Evolutionary conservation across 495 filamentous ascomycete genomes (phyloP).

Genomic region (Glarea lozoyensis): DNA sequence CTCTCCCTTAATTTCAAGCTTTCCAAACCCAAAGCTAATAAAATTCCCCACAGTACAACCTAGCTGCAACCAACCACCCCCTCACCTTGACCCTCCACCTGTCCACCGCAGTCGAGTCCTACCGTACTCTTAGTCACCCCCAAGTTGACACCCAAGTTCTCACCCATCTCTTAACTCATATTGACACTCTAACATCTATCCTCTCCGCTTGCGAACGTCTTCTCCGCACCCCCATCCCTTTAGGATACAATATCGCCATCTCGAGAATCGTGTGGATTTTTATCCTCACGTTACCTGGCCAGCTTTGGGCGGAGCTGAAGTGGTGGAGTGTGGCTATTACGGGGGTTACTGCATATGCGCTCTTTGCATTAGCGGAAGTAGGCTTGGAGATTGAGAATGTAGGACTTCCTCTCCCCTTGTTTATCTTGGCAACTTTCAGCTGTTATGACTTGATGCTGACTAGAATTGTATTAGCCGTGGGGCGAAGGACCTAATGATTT

Average conservation of each 20-base stretch:
- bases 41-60: slow-evolving; percentile 1
- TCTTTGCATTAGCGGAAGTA: slow-evolving; percentile 21
- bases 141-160: slow-evolving; percentile 22
- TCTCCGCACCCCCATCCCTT: slow-evolving; percentile 21
- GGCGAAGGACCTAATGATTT: slow-evolving; percentile 24
- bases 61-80: slow-evolving; percentile 18
- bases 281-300: slow-evolving; percentile 18
- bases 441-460: slow-evolving; percentile 5
- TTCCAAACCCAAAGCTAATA: background rate
- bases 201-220: slow-evolving; percentile 22
- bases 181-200: slow-evolving; percentile 18
- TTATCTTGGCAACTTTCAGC: no score
- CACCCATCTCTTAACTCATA: slow-evolving; percentile 22
- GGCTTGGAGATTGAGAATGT: slow-evolving; percentile 25
- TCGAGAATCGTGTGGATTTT: slow-evolving; percentile 23
- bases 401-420: background rate
- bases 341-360: slow-evolving; percentile 21
- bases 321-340: slow-evolving; percentile 22
- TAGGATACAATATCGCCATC: slow-evolving; percentile 24
- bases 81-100: slow-evolving; percentile 20
- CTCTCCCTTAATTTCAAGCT: background rate
- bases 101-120: slow-evolving; percentile 15
- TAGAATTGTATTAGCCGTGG: slow-evolving; percentile 15
- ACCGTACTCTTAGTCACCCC: slow-evolving; percentile 8
- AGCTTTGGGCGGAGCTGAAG: slow-evolving; percentile 19